These are phyloP conservation scores for Inga leiocalycina DNA, from an alignment of 306 rosid species.

Conservation along the genomic window DNA sequence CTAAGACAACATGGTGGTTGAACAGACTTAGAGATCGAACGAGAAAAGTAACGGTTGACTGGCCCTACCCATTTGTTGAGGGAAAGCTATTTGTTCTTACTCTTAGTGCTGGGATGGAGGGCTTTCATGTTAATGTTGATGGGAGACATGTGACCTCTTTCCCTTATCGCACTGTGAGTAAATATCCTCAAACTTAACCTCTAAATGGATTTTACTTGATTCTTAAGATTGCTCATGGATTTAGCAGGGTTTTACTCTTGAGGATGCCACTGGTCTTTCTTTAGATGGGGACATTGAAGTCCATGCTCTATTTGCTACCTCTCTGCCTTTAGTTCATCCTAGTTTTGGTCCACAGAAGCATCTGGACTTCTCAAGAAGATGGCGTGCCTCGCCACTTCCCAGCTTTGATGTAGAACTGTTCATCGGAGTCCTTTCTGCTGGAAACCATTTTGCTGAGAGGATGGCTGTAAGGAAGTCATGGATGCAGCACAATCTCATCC, in stretches of 20 bases:
- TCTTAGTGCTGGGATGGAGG: slow-evolving; percentile 85
- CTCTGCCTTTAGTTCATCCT: slow-evolving; percentile 85
- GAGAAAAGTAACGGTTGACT: slow-evolving; percentile 62
- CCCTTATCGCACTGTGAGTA: slow-evolving; percentile 87
- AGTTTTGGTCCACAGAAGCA: slow-evolving; percentile 73
- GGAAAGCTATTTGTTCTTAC: slow-evolving; percentile 83
- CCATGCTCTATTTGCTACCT: slow-evolving; percentile 69
- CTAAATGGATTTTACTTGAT: slow-evolving; percentile 13
- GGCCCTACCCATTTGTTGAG: slow-evolving; percentile 83
- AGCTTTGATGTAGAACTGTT: slow-evolving; percentile 58
- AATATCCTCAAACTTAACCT: slow-evolving; percentile 20
- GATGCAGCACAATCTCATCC: slow-evolving; percentile 81
- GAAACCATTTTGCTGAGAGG: slow-evolving; percentile 90
- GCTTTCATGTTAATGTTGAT: slow-evolving; percentile 81
- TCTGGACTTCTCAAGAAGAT: slow-evolving; percentile 63
- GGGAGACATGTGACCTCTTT: slow-evolving; percentile 83
- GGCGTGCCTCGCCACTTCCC: slow-evolving; percentile 67
- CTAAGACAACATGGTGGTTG: slow-evolving; percentile 84
- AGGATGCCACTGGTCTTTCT: slow-evolving; percentile 90
- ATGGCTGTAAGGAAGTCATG: slow-evolving; percentile 96
- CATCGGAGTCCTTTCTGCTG: slow-evolving; percentile 87
- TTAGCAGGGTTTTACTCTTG: slow-evolving; percentile 83
- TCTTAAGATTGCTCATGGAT: slow-evolving; percentile 17
- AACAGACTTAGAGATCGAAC: slow-evolving; percentile 70
- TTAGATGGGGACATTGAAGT: slow-evolving; percentile 73